Evolutionary conservation across 495 filamentous ascomycete genomes (phyloP).

Genomic region (Penicillium cataractarum): DNA sequence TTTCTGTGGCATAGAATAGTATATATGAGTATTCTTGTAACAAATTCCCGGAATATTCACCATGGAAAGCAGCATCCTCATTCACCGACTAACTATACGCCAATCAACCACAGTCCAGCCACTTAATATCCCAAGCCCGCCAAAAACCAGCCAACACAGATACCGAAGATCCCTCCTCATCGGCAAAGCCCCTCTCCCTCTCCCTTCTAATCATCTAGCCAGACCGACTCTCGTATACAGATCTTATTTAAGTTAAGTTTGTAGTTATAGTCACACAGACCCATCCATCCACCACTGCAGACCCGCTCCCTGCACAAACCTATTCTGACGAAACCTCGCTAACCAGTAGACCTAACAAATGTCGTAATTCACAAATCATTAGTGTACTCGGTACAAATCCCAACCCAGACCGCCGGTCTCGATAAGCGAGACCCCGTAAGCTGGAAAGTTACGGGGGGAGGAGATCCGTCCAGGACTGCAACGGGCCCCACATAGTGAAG

Average conservation of each 20-base stretch:
- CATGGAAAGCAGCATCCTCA: no score
- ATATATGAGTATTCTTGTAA: no score
- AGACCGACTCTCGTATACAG: background rate
- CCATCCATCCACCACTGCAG: background rate
- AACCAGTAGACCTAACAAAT: no score
- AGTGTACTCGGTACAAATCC: background rate
- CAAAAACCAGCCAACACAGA: no score
- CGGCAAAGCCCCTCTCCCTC: no score
- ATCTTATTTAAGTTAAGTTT: background rate
- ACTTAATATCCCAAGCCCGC: no score
- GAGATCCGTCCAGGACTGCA: slow-evolving; percentile 15
- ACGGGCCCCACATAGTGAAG: slow-evolving; percentile 19
- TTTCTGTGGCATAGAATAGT: no score
- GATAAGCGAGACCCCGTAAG: slow-evolving; percentile 29
- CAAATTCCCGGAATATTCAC: no score
- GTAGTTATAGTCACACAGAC: background rate
- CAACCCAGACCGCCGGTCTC: slow-evolving; percentile 21
- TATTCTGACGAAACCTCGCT: background rate
- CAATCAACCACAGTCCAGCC: no score
- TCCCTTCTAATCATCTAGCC: no score
- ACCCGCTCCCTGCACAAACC: background rate
- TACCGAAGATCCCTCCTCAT: no score
- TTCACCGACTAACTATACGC: no score
- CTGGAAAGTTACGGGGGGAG: slow-evolving; percentile 30
- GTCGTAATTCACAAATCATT: background rate